phyloP scores from a whole-genome alignment of 352 stramenopile genomes.

The Pseudoperonospora humuli region DNA sequence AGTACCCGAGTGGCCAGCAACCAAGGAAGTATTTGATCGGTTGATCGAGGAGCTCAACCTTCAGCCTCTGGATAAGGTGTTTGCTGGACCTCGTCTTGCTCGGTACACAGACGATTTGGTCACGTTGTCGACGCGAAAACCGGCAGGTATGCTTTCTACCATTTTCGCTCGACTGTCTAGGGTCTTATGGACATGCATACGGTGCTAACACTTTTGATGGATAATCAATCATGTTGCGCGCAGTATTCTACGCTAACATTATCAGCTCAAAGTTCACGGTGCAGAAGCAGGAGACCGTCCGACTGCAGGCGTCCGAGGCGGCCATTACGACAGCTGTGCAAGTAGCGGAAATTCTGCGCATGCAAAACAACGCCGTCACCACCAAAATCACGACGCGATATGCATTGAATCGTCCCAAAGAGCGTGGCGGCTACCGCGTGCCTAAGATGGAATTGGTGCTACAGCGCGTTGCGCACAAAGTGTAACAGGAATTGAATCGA shows the following conservation, averaged over 20 bases:
- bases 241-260: conserved; percentile 76
- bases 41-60: conserved; percentile 38
- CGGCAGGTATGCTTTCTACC: conserved; percentile 46
- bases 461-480: conserved; percentile 29
- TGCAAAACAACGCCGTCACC: conserved; percentile 43
- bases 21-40: conserved; percentile 29
- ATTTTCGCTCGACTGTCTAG: too few relatives aligned
- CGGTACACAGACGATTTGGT: conserved; percentile 71
- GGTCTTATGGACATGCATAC: too few relatives aligned
- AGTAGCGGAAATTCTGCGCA: conserved; percentile 52
- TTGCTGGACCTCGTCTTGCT: conserved; percentile 46
- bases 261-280: conserved; percentile 72
- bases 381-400: conserved; percentile 71
- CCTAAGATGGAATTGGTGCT: conserved; percentile 67
- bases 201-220: too few relatives aligned
- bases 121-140: conserved; percentile 58
- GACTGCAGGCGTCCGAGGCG: conserved; percentile 56
- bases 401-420: conserved; percentile 42
- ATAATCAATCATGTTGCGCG: too few relatives aligned
- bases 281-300: conserved; percentile 55
- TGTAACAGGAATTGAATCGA: conserved; percentile 10
- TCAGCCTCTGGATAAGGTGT: conserved; percentile 39
- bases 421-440: conserved; percentile 45
- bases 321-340: conserved; percentile 73
- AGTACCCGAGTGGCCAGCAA: conserved; percentile 28